These are phyloP conservation scores for Petasospora fabianii DNA, from an alignment of 1,139 yeast species.

Conservation along the genomic window DNA sequence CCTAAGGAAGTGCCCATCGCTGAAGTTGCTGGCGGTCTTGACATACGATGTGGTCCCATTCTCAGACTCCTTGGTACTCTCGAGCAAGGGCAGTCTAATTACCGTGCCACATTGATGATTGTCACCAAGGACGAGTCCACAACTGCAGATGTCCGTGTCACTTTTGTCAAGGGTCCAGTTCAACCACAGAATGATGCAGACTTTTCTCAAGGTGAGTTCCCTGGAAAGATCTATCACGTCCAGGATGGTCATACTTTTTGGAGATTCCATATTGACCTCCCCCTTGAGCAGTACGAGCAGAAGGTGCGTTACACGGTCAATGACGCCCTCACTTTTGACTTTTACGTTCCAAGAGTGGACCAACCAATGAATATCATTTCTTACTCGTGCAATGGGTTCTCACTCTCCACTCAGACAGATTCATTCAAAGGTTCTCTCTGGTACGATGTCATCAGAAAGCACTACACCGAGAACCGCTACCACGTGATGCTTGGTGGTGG, in stretches of 20 bases:
- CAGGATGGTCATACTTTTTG: slow-evolving; percentile 56
- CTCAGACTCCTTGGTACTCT: slow-evolving; percentile 62
- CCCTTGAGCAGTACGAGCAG: slow-evolving; percentile 48
- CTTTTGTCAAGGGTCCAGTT: slow-evolving; percentile 28
- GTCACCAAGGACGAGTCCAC: slow-evolving; percentile 36
- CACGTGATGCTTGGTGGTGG: slow-evolving; percentile 98
- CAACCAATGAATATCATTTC: slow-evolving; percentile 79
- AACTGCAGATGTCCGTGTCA: slow-evolving; percentile 24
- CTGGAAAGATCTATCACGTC: slow-evolving; percentile 39
- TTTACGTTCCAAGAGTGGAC: slow-evolving; percentile 52
- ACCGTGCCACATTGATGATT: slow-evolving; percentile 63
- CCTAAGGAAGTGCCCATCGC: slow-evolving; percentile 11
- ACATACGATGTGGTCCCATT: slow-evolving; percentile 73
- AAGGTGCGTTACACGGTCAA: slow-evolving; percentile 59
- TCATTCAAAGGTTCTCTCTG: slow-evolving; percentile 74
- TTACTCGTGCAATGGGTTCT: slow-evolving; percentile 92
- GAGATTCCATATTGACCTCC: slow-evolving; percentile 55
- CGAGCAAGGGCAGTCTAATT: slow-evolving; percentile 42
- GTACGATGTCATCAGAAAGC: slow-evolving; percentile 76
- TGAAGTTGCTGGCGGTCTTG: slow-evolving; percentile 29
- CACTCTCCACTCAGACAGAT: slow-evolving; percentile 64
- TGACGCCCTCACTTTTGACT: slow-evolving; percentile 36
- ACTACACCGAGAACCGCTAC: slow-evolving; percentile 53
- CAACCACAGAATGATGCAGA: slow-evolving; percentile 11
- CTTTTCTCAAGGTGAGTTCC: slow-evolving; percentile 41